Conservation (phyloP, 495 filamentous ascomycete species). For the Podospora conica region DNA sequence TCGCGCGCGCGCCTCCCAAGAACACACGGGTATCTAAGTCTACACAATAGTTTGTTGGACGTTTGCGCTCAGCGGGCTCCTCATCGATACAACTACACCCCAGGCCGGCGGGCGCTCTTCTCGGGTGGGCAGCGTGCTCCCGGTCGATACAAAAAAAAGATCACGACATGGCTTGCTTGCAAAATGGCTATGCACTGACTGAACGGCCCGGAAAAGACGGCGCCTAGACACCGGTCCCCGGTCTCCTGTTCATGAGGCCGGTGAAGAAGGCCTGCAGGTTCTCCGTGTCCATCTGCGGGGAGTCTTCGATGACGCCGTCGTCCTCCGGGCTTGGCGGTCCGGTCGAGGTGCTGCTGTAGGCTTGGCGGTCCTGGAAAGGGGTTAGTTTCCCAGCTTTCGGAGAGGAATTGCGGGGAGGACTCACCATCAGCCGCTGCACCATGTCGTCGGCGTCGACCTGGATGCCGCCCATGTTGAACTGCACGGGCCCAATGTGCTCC, state of each 20-base stretch:
- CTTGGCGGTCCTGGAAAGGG: conserved; percentile 39
- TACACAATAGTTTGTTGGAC: neutral
- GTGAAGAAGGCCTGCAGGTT: conserved; percentile 46
- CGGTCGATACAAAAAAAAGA: neutral
- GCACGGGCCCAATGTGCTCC: conserved; percentile 90
- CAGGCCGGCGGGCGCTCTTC: too few relatives aligned
- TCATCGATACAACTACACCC: neutral
- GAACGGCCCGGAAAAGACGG: neutral
- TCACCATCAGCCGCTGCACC: conserved; percentile 79
- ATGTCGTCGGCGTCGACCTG: conserved; percentile 96
- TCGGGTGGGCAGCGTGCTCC: neutral
- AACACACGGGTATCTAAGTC: neutral
- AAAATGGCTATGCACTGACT: neutral
- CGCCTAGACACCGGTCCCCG: neutral
- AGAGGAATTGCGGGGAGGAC: conserved; percentile 5
- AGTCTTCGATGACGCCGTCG: conserved; percentile 26
- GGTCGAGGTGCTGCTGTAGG: conserved; percentile 34
- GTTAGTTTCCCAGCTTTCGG: neutral
- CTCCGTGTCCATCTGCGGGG: conserved; percentile 40
- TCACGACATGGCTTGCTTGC: neutral
- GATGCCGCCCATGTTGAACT: conserved; percentile 96
- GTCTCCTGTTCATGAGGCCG: conserved; percentile 39
- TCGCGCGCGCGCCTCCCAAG: neutral
- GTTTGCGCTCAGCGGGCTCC: neutral
- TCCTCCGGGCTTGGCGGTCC: conserved; percentile 29